Evolutionary conservation across 177 flowering plant genomes (phyloP), one percentile per base, ranked within the genome.

Genomic region (Tripterygium wilfordii): DNA sequence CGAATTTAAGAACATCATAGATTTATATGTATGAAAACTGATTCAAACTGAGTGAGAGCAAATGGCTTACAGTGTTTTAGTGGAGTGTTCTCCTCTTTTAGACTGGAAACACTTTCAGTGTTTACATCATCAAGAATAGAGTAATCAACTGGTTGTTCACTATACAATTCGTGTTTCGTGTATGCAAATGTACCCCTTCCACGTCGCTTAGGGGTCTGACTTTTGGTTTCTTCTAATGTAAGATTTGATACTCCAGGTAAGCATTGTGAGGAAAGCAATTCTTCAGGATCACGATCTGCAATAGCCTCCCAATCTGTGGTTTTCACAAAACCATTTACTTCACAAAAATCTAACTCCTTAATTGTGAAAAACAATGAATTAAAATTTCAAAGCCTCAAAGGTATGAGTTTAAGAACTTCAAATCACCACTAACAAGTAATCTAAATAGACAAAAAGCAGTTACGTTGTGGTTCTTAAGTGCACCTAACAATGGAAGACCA

Each of bases 151-250:
- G 59, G 54, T 42, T 65, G 65, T 60, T 88, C 99, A 74, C 86
- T 78, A 44, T 84, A 78, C 58, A 94, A 39, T 32, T 78, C 77
- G 32, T 74, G 56, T 28, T 65, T 75, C 38, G 51, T 60, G 46
- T 79, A 94, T 16, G 92, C 64, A 48, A 94, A 89, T 24, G 88
- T 64, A 45, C 99, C 97, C 61, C 99, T 71, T 46, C 97, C 99
- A 50, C 97, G 86, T 23, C 85, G 67, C 59, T 74, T 84, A 33
- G 82, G 70, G 21, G 42, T 53, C 53, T 72, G 62, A 49, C 21
- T 38, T 39, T 68, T 56, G 8, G 58, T 19, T 42, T 82, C 81
- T 58, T 76, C 71, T 45, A 74, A 56, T 24, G 85, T 48, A 49
- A 75, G 75, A 37, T 76, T 55, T 13, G 81, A 70, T 28, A 78